Evolutionary conservation across 352 stramenopile genomes (phyloP).

Genomic region (Phytophthora tentaculata): DNA sequence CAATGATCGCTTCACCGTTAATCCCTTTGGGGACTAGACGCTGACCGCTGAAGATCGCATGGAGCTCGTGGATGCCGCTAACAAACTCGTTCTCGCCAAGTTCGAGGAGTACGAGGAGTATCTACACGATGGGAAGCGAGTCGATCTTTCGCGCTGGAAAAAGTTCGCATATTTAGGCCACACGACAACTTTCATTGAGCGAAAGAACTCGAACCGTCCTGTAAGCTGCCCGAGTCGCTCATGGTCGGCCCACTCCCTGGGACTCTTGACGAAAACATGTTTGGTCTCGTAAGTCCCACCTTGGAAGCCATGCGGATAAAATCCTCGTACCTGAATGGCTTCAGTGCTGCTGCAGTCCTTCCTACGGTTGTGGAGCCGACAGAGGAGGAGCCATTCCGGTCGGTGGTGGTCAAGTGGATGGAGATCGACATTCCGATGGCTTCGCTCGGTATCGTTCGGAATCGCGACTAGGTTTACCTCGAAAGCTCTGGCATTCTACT

Average conservation of each 20-base stretch:
- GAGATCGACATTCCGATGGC: constrained; percentile 25
- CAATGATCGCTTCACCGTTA: constrained; percentile 22
- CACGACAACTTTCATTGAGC: constrained; percentile 17
- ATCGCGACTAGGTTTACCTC: constrained; percentile 33
- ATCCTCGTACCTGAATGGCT: constrained; percentile 24
- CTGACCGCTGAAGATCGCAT: constrained; percentile 9
- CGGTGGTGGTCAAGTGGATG: constrained; percentile 44
- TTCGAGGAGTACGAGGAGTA: constrained; percentile 23
- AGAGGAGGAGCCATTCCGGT: constrained; percentile 43
- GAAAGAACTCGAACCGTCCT: constrained; percentile 14
- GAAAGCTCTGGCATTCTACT: constrained; percentile 24
- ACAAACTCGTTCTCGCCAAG: constrained; percentile 13
- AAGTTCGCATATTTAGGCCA: constrained; percentile 12
- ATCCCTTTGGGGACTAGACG: constrained; percentile 16
- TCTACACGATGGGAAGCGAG: constrained; percentile 6
- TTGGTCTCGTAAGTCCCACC: constrained; percentile 39
- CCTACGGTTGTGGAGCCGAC: constrained; percentile 47
- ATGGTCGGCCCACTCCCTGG: constrained; percentile 35
- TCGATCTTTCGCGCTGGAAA: constrained; percentile 23
- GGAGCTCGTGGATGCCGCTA: constrained; percentile 16
- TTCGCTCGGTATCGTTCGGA: constrained; percentile 18
- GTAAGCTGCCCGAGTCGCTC: constrained; percentile 27
- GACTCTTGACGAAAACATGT: constrained; percentile 47
- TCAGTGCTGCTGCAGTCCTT: constrained; percentile 47
- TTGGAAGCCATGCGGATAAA: constrained; percentile 33